These are phyloP conservation scores for Taiozyma sp. DNA, from an alignment of 1,139 yeast genomes.

Conservation along the genomic window DNA sequence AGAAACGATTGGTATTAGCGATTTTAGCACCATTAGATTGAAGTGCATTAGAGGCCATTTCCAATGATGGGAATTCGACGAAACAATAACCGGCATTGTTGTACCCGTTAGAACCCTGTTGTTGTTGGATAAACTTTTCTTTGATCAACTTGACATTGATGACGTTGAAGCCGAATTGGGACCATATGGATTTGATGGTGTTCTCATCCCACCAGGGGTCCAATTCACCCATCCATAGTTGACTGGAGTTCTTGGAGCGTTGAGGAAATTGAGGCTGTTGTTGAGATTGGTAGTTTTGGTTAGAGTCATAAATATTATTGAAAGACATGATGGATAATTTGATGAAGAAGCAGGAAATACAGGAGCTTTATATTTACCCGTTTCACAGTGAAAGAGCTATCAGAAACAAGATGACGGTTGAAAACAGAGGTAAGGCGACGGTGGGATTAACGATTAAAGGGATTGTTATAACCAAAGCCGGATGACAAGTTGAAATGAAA, in stretches of 20 bases:
- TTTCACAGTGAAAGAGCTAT: not conserved
- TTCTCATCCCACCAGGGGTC: conserved; percentile 83
- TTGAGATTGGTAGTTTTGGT: not conserved
- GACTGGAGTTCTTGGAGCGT: conserved; percentile 5
- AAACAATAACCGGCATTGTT: conserved; percentile 77
- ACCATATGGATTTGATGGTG: conserved; percentile 65
- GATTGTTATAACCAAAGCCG: not conserved
- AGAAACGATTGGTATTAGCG: conserved; percentile 53
- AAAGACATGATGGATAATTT: not conserved
- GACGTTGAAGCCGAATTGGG: conserved; percentile 38
- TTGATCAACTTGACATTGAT: conserved; percentile 59
- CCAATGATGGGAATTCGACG: conserved; percentile 66
- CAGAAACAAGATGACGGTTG: not conserved
- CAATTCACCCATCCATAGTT: conserved; percentile 91
- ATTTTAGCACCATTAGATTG: conserved; percentile 63
- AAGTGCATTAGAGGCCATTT: conserved; percentile 67
- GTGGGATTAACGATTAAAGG: not conserved
- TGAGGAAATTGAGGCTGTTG: conserved; percentile 1
- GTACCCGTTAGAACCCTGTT: conserved; percentile 19
- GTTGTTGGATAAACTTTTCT: conserved; percentile 31
- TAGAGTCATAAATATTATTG: not conserved
- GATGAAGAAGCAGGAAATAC: not conserved
- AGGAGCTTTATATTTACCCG: not conserved
- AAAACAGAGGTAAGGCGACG: too few relatives aligned
- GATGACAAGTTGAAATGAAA: not conserved